phyloP scores from a whole-genome alignment of 495 filamentous ascomycete species.

The Tuber aestivum region DNA sequence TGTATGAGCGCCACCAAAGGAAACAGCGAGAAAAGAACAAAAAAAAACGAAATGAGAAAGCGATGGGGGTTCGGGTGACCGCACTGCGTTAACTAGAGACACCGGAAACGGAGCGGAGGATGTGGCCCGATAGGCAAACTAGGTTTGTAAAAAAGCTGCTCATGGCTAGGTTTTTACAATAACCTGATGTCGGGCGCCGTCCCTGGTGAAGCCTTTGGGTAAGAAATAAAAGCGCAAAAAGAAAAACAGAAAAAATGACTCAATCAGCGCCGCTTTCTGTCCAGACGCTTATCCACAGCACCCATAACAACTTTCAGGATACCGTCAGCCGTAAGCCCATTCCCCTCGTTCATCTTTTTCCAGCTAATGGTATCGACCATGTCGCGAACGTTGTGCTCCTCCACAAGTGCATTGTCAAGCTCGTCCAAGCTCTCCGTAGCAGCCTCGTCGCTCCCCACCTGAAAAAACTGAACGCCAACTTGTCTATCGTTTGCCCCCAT shows the following conservation, averaged over 20 bases:
- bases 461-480: constrained; percentile 94
- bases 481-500: constrained; percentile 71
- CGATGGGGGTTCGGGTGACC: too few species aligned
- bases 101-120: neutral
- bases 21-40: neutral
- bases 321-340: constrained; percentile 56
- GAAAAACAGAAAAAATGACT: neutral
- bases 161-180: neutral
- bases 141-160: neutral
- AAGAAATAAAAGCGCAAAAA: neutral
- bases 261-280: constrained; percentile 45
- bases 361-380: constrained; percentile 92
- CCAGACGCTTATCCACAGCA: constrained; percentile 59
- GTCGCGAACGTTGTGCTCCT: constrained; percentile 60
- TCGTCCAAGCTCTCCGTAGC: constrained; percentile 62
- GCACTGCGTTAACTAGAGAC: too few species aligned
- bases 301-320: constrained; percentile 82
- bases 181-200: neutral
- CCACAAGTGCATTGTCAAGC: constrained; percentile 69
- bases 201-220: neutral
- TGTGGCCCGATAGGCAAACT: neutral
- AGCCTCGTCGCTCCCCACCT: constrained; percentile 69
- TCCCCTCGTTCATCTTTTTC: constrained; percentile 46
- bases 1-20: neutral
- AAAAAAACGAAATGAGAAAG: neutral